Percentiles rank a stretch among this genome's conserved stretches.
Conservation (phyloP, 768 basidiomycete genomes). For the Lyophyllum decastes region DNA sequence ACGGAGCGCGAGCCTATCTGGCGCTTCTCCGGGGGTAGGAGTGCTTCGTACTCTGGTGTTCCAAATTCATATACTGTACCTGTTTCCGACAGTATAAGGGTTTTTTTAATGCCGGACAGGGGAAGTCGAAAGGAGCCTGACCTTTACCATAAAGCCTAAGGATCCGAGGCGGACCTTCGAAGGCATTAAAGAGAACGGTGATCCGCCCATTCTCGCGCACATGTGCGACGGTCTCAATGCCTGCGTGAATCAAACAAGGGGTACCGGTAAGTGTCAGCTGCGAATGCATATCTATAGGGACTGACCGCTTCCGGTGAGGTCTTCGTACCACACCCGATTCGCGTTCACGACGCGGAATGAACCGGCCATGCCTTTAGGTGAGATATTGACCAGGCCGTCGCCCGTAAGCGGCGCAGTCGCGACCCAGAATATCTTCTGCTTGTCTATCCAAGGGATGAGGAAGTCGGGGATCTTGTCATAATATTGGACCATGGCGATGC, state of each 20-base stretch:
- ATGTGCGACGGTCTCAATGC: slow-evolving; percentile 46
- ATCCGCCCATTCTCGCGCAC: slow-evolving; percentile 63
- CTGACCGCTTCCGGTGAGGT: slow-evolving; percentile 69
- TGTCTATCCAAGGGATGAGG: slow-evolving; percentile 54
- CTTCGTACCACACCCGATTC: slow-evolving; percentile 71
- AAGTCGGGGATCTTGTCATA: slow-evolving; percentile 57
- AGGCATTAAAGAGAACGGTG: slow-evolving; percentile 62
- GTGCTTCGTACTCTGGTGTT: slow-evolving; percentile 56
- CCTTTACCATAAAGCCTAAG: slow-evolving; percentile 61
- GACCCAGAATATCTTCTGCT: slow-evolving; percentile 74
- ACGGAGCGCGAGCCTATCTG: slow-evolving; percentile 60
- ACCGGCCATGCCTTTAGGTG: slow-evolving; percentile 62
- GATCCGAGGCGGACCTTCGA: slow-evolving; percentile 61
- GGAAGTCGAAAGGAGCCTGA: slow-evolving; percentile 21
- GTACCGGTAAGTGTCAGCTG: not conserved
- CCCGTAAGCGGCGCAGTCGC: slow-evolving; percentile 60
- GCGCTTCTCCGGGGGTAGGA: slow-evolving; percentile 47
- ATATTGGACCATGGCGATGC: slow-evolving; percentile 53
- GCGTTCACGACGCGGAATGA: slow-evolving; percentile 60
- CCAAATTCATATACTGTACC: slow-evolving; percentile 66
- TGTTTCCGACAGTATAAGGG: slow-evolving; percentile 18
- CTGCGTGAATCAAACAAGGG: slow-evolving; percentile 19
- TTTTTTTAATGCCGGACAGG: not conserved
- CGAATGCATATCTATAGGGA: not conserved
- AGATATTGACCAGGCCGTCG: slow-evolving; percentile 66